A percentile compares a stretch with the other conserved stretches of the same genome.
Conservation (phyloP, 2,329 filamentous ascomycete species). For the Plectosphaerella plurivora region DNA sequence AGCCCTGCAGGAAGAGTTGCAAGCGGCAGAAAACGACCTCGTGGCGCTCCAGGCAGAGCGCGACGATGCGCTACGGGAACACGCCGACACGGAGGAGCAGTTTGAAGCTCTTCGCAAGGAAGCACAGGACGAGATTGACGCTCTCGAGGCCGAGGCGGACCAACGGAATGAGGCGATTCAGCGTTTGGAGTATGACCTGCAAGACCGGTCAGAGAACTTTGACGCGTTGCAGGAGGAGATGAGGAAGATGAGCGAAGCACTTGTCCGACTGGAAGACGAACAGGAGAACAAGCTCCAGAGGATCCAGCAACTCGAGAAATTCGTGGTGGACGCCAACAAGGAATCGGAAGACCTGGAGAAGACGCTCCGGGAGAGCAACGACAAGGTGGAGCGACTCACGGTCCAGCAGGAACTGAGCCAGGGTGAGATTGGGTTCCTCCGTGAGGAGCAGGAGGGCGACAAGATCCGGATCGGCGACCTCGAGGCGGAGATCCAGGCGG, state of each 20-base stretch:
- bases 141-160: constrained; percentile 67
- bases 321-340: constrained; percentile 76
- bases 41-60: constrained; percentile 76
- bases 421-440: constrained; percentile 87
- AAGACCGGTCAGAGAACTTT: constrained; percentile 80
- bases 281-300: constrained; percentile 72
- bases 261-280: constrained; percentile 86
- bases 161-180: constrained; percentile 67
- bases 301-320: constrained; percentile 78
- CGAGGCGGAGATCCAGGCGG: constrained; percentile 74
- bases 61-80: constrained; percentile 73
- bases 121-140: constrained; percentile 62
- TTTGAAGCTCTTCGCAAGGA: constrained; percentile 59
- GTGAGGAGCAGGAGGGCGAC: constrained; percentile 94
- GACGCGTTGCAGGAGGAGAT: constrained; percentile 90
- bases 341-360: constrained; percentile 85
- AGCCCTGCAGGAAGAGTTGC: constrained; percentile 75
- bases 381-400: constrained; percentile 80
- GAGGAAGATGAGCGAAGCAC: constrained; percentile 81
- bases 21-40: constrained; percentile 74
- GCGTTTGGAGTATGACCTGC: constrained; percentile 65
- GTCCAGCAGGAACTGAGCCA: constrained; percentile 93
- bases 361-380: constrained; percentile 77
- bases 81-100: constrained; percentile 53
- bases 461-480: constrained; percentile 97